Evolutionary conservation across 768 basidiomycete genomes (phyloP).

Genomic region (Boletus rubropictus): DNA sequence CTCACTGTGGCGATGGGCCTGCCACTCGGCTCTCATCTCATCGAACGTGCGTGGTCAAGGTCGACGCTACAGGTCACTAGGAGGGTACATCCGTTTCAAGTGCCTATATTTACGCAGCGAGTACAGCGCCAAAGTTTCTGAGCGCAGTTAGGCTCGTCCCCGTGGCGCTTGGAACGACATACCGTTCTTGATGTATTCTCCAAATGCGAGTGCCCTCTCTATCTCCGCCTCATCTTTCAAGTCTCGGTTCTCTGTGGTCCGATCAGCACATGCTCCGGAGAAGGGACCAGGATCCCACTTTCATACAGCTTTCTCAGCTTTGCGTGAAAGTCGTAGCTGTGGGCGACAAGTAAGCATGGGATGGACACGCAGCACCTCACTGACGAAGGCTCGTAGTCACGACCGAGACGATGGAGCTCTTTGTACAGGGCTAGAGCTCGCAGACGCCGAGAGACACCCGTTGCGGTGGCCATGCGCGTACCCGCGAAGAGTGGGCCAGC

Average conservation of each 20-base stretch:
- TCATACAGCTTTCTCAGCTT: conserved; percentile 68
- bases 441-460: too few species aligned
- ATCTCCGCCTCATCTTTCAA: conserved; percentile 66
- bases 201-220: conserved; percentile 66
- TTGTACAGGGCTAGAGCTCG: conserved; percentile 75
- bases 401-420: conserved; percentile 72
- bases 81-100: conserved; percentile 60
- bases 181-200: conserved; percentile 87
- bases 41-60: too few species aligned
- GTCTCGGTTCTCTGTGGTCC: conserved; percentile 52
- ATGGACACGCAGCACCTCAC: conserved; percentile 25
- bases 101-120: conserved; percentile 79
- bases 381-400: conserved; percentile 79
- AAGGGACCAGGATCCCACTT: conserved; percentile 40
- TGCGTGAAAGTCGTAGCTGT: conserved; percentile 73
- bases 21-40: too few species aligned
- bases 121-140: conserved; percentile 80
- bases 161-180: conserved; percentile 11
- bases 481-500: too few species aligned
- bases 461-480: not conserved
- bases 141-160: not conserved
- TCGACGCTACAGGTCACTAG: not conserved
- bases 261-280: too few species aligned
- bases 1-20: too few species aligned
- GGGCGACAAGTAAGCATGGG: conserved; percentile 4